Evolutionary conservation across 768 basidiomycete genomes (phyloP).

Genomic region (Amanita phalloides): DNA sequence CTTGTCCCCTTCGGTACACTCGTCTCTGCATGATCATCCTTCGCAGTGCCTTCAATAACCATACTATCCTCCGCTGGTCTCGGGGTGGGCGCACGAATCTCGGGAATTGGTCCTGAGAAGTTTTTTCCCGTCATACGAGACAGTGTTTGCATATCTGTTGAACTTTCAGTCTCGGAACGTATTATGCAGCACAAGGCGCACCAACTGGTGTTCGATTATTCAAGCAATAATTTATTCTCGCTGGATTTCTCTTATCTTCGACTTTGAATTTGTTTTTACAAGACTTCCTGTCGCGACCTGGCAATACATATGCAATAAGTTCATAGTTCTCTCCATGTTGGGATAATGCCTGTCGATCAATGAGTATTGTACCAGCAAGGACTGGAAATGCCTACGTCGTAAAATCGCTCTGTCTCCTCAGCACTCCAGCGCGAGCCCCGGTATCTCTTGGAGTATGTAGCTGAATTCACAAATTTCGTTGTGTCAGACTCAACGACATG

Average conservation of each 20-base stretch:
- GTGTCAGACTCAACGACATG: constrained; percentile 77
- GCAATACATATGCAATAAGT: constrained; percentile 77
- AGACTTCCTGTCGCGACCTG: constrained; percentile 77
- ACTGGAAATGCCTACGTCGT: constrained; percentile 42
- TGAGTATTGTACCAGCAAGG: constrained; percentile 8
- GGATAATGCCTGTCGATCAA: constrained; percentile 55
- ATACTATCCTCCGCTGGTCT: constrained; percentile 12
- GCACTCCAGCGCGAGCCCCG: constrained; percentile 81
- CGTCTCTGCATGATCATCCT: constrained; percentile 4
- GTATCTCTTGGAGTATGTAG: constrained; percentile 69
- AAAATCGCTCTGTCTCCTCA: constrained; percentile 87
- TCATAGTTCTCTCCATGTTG: constrained; percentile 94
- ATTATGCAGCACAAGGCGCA: constrained; percentile 20
- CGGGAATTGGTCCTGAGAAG: constrained; percentile 72
- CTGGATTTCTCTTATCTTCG: constrained; percentile 75
- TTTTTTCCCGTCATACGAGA: constrained; percentile 79
- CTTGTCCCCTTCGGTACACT: constrained; percentile 13
- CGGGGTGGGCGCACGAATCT: constrained; percentile 38
- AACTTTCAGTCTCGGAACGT: neutral
- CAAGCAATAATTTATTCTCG: constrained; percentile 68
- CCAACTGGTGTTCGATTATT: constrained; percentile 69
- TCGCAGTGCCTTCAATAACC: constrained; percentile 8
- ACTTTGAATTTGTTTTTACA: constrained; percentile 92
- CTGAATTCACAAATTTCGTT: constrained; percentile 79
- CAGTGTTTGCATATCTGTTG: constrained; percentile 57